These are phyloP conservation scores for Begonia peltatifolia DNA, from an alignment of 306 rosid species.

Conservation along the genomic window DNA sequence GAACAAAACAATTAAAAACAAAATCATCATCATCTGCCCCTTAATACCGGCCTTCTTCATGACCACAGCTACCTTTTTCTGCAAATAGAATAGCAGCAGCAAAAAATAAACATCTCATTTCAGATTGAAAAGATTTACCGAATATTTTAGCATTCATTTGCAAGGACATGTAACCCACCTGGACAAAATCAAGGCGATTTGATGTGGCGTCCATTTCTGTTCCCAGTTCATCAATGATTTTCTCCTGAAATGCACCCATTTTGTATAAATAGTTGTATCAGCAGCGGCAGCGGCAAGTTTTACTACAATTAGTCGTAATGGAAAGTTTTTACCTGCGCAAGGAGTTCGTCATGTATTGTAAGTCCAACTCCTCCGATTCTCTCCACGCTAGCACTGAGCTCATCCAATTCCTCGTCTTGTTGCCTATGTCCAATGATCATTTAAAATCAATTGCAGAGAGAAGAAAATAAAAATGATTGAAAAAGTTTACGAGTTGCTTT, in stretches of 20 bases:
- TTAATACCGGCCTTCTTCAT: constrained; percentile 93
- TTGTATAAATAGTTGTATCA: background rate
- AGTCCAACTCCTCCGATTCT: constrained; percentile 98
- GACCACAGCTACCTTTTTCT: constrained; percentile 88
- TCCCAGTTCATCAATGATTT: constrained; percentile 73
- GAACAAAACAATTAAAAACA: constrained; percentile 68
- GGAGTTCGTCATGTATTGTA: constrained; percentile 89
- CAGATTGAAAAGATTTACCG: background rate
- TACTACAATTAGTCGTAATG: background rate
- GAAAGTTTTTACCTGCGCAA: constrained; percentile 53
- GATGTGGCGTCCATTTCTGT: constrained; percentile 89
- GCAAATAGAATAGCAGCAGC: constrained; percentile 15
- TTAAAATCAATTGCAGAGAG: background rate
- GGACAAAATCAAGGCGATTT: constrained; percentile 91
- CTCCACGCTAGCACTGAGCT: constrained; percentile 80
- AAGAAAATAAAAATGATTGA: too few species aligned
- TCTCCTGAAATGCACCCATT: constrained; percentile 50
- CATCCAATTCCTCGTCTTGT: constrained; percentile 95
- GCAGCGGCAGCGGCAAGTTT: background rate
- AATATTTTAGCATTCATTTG: background rate
- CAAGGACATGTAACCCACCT: constrained; percentile 34
- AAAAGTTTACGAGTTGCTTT: too few species aligned
- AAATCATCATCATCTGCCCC: constrained; percentile 84
- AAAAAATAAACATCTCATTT: background rate
- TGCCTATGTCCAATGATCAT: constrained; percentile 33